Evolutionary conservation across 179 eudicot species (phyloP).

Genomic region (Patellifolia procumbens): DNA sequence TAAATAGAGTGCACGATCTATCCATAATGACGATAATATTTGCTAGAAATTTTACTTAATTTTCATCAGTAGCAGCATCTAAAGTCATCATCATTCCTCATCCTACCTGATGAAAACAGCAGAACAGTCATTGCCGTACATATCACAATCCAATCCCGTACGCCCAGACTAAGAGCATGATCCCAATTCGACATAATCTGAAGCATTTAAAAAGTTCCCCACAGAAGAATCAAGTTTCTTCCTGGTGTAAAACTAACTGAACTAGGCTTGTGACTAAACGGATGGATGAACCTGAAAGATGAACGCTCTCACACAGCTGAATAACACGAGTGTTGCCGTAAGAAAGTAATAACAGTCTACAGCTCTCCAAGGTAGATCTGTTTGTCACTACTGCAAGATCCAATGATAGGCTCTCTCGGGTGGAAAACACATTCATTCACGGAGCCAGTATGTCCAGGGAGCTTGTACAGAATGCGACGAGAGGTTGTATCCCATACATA

Average conservation of each 20-base stretch:
- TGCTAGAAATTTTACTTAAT: not conserved
- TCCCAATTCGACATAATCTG: not conserved
- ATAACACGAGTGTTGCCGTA: not conserved
- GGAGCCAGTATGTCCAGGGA: constrained; percentile 93
- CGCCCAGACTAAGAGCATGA: not conserved
- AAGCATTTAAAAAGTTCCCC: not conserved
- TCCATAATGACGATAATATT: not conserved
- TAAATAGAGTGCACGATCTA: not conserved
- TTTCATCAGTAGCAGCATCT: not conserved
- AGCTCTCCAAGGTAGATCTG: constrained; percentile 92
- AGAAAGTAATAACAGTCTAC: constrained; percentile 21
- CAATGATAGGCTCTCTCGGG: constrained; percentile 81
- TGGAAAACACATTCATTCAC: constrained; percentile 92
- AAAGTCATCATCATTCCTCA: not conserved
- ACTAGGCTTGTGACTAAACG: not conserved
- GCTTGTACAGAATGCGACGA: constrained; percentile 82
- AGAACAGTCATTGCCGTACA: not conserved
- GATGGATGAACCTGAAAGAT: constrained; percentile 4
- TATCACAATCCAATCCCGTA: not conserved
- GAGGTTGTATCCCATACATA: constrained; percentile 97
- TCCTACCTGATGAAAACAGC: not conserved
- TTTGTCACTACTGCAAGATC: constrained; percentile 95
- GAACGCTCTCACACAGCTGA: not conserved
- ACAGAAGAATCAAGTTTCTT: not conserved
- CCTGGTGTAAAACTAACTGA: not conserved